Evolutionary conservation across 208 protist genomes (phyloP).

Genomic region (Acanthamoeba castellanii): DNA sequence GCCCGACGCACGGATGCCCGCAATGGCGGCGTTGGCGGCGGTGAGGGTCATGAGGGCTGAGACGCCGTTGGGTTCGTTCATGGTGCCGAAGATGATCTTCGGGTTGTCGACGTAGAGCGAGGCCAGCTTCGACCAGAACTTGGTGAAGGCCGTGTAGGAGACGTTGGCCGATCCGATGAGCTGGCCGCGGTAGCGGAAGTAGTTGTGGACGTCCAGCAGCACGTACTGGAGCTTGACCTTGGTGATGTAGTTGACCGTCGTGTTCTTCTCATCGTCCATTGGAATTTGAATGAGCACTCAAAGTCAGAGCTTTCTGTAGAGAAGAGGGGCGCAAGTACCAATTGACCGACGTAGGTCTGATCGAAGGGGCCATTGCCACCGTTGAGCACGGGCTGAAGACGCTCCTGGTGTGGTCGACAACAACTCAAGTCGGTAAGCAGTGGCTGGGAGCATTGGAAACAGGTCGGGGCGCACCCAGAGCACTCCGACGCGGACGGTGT

Average conservation of each 20-base stretch:
- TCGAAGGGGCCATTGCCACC: background rate
- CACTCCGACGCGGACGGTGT: background rate
- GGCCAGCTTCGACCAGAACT: background rate
- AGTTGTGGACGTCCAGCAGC: constrained; percentile 13
- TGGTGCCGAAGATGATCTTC: background rate
- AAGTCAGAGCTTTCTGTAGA: background rate
- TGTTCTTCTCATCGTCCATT: too few relatives aligned
- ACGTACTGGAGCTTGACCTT: constrained; percentile 9
- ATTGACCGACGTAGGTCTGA: background rate
- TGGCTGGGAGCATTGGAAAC: background rate
- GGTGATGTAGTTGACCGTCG: background rate
- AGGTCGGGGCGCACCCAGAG: background rate
- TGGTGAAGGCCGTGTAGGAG: background rate
- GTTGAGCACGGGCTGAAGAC: background rate
- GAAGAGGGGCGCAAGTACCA: background rate
- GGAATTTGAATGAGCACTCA: too few relatives aligned
- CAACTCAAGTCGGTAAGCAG: background rate
- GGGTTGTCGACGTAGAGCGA: background rate
- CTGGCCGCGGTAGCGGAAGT: background rate
- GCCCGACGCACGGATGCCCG: background rate
- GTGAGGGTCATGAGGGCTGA: background rate
- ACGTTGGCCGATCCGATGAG: background rate
- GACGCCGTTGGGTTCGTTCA: constrained; percentile 1
- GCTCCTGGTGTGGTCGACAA: background rate
- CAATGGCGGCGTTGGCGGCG: background rate